Evolutionary conservation across 768 basidiomycete species (phyloP).

Genomic region (Mycena vulgaris): DNA sequence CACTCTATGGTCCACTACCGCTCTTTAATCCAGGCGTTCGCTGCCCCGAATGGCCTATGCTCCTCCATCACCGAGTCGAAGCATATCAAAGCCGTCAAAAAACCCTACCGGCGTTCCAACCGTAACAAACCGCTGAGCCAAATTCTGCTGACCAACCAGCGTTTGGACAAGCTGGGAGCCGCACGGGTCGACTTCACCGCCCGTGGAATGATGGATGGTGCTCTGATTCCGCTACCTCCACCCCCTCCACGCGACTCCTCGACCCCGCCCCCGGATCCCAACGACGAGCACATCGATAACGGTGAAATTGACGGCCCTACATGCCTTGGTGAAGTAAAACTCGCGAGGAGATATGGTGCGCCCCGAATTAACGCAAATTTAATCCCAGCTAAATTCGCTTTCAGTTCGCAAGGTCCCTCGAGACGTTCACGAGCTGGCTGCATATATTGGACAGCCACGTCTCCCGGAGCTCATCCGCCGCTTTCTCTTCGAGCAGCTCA

Average conservation of each 20-base stretch:
- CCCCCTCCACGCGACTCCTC: neutral
- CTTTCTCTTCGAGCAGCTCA: conserved; percentile 25
- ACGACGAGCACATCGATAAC: conserved; percentile 19
- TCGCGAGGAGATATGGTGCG: conserved; percentile 24
- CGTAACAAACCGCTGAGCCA: conserved; percentile 27
- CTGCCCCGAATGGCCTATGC: conserved; percentile 39
- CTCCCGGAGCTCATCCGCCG: conserved; percentile 20
- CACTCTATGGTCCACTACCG: conserved; percentile 45
- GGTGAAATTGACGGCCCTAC: conserved; percentile 15
- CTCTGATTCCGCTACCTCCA: conserved; percentile 11
- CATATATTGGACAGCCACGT: conserved; percentile 4
- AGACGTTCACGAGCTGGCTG: conserved; percentile 4
- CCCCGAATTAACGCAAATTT: neutral
- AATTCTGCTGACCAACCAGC: conserved; percentile 28
- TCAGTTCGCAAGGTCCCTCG: conserved; percentile 10
- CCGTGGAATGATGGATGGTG: conserved; percentile 24
- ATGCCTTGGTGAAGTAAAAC: conserved; percentile 19
- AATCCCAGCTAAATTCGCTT: too few relatives aligned
- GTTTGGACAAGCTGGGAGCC: conserved; percentile 21
- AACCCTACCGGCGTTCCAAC: conserved; percentile 21
- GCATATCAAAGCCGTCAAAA: conserved; percentile 27
- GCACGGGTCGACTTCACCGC: conserved; percentile 30
- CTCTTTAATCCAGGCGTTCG: conserved; percentile 37
- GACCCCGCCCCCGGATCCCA: neutral
- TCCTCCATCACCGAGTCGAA: conserved; percentile 28